phyloP scores from a whole-genome alignment of 805 yeast genomes.

The Saccharomycopsis microspora region DNA sequence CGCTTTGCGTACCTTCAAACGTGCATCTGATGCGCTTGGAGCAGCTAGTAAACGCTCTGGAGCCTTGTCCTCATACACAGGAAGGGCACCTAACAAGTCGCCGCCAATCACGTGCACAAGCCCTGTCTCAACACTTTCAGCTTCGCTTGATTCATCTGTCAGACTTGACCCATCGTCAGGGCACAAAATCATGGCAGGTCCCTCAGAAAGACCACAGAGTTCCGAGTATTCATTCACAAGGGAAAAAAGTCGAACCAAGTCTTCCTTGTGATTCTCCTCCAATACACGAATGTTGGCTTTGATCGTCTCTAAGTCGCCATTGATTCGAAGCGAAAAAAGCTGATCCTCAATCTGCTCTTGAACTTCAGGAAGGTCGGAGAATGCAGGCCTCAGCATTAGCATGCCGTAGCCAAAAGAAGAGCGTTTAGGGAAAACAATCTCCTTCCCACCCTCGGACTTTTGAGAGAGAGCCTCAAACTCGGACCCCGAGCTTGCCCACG shows the following conservation, averaged over 20 bases:
- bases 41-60: too few species aligned
- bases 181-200: neutral
- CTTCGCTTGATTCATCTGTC: constrained; percentile 7
- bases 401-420: too few species aligned
- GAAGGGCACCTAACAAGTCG: neutral
- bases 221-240: constrained; percentile 8
- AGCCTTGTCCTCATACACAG: too few species aligned
- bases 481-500: constrained; percentile 6
- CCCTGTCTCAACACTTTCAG: constrained; percentile 10
- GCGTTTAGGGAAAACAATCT: constrained; percentile 6
- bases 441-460: neutral
- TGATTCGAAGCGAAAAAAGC: constrained; percentile 5
- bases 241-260: constrained; percentile 11
- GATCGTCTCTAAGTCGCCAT: constrained; percentile 4
- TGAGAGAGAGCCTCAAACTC: constrained; percentile 7
- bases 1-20: too few species aligned
- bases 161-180: neutral
- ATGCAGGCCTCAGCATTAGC: neutral
- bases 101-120: constrained; percentile 3
- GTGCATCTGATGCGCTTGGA: too few species aligned
- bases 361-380: neutral
- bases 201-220: neutral
- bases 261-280: constrained; percentile 11
- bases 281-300: constrained; percentile 17
- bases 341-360: constrained; percentile 7